Evolutionary conservation across 2,329 filamentous ascomycete genomes (phyloP).

Genomic region (Fusarium begoniae): DNA sequence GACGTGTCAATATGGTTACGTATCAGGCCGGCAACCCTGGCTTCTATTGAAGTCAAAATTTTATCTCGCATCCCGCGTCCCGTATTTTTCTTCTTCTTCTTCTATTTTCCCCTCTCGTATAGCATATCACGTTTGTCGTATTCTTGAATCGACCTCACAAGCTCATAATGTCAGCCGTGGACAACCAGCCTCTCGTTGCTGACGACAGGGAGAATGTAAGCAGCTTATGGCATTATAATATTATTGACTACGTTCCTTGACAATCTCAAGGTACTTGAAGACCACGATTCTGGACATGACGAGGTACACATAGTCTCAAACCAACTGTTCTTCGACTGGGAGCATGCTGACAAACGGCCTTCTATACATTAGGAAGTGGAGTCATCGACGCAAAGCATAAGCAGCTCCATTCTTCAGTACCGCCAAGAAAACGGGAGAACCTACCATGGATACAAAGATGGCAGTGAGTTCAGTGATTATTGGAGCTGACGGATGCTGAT

Average conservation of each 20-base stretch:
- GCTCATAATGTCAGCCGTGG: not conserved
- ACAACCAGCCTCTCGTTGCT: slow-evolving; percentile 5
- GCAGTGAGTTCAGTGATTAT: not conserved
- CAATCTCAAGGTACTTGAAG: not conserved
- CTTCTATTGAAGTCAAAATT: not conserved
- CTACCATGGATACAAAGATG: slow-evolving; percentile 21
- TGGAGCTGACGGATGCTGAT: not conserved
- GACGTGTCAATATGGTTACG: slow-evolving; percentile 1
- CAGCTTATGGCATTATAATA: fast-evolving
- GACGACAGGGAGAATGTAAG: slow-evolving; percentile 1
- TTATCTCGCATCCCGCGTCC: no score
- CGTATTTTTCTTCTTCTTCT: no score
- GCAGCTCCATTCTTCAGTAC: slow-evolving; percentile 19
- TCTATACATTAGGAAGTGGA: not conserved
- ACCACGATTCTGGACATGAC: not conserved
- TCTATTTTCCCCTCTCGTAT: not conserved
- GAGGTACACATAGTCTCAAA: not conserved
- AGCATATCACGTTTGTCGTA: fast-evolving
- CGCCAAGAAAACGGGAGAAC: slow-evolving; percentile 16
- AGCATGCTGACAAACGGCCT: not conserved
- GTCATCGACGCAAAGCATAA: slow-evolving; percentile 13
- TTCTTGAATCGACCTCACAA: fast-evolving
- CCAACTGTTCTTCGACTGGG: fast-evolving
- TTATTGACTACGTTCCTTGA: fast-evolving
- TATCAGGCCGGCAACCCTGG: not conserved